Evolutionary conservation across 352 stramenopile species (phyloP).

Genomic region (Phytophthora parvispora): DNA sequence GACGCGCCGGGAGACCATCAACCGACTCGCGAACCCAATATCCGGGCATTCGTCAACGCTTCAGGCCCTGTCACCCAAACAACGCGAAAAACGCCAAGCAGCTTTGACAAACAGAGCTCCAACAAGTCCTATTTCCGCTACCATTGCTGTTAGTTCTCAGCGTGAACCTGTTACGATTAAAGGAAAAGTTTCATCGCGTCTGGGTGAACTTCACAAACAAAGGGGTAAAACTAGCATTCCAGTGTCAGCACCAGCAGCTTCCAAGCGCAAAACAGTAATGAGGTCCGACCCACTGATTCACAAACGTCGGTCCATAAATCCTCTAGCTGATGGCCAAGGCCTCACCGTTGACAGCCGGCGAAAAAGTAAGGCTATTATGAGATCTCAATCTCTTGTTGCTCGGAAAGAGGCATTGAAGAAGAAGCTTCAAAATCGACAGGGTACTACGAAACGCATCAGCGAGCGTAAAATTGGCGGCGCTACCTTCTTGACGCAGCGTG

Average conservation of each 20-base stretch:
- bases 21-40: slow-evolving; percentile 78
- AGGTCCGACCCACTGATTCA: slow-evolving; percentile 24
- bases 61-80: slow-evolving; percentile 62
- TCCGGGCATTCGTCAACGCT: slow-evolving; percentile 73
- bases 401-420: slow-evolving; percentile 57
- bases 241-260: neutral
- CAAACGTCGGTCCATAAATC: slow-evolving; percentile 12
- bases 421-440: slow-evolving; percentile 34
- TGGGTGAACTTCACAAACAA: neutral
- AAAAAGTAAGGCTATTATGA: slow-evolving; percentile 16
- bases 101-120: slow-evolving; percentile 23
- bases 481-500: slow-evolving; percentile 57
- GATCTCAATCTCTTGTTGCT: slow-evolving; percentile 19
- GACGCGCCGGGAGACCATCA: slow-evolving; percentile 65
- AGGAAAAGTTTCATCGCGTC: neutral
- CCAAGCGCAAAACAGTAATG: slow-evolving; percentile 16
- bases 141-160: slow-evolving; percentile 19
- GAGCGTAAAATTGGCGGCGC: slow-evolving; percentile 27
- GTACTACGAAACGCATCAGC: neutral
- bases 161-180: slow-evolving; percentile 12
- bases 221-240: slow-evolving; percentile 1
- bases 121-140: slow-evolving; percentile 24
- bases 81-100: slow-evolving; percentile 60
- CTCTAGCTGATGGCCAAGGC: neutral
- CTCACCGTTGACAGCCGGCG: neutral